Evolutionary conservation across 2,329 filamentous ascomycete species (phyloP).

Genomic region (Chaetomiaceae sp.): DNA sequence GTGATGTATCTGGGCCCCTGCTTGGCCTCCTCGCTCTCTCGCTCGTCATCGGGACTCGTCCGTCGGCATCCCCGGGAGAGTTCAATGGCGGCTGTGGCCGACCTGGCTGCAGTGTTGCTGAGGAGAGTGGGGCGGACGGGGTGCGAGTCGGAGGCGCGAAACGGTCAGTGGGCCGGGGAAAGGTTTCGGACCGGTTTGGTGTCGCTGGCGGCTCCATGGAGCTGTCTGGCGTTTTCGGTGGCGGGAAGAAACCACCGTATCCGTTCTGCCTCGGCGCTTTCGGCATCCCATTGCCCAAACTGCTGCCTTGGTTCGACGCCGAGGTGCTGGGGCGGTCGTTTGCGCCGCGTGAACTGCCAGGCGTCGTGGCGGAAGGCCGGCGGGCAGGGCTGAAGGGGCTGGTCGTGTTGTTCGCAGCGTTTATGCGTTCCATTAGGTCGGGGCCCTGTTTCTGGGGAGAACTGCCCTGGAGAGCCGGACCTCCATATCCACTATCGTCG

Average conservation of each 20-base stretch:
- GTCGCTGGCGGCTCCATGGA: constrained; percentile 36
- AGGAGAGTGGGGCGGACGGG: constrained; percentile 42
- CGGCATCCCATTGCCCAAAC: constrained; percentile 33
- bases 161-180: constrained; percentile 40
- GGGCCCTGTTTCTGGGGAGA: constrained; percentile 43
- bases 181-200: constrained; percentile 49
- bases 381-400: constrained; percentile 58
- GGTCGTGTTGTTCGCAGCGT: constrained; percentile 52
- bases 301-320: constrained; percentile 33
- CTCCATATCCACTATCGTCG: constrained; percentile 36
- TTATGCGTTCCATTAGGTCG: constrained; percentile 56
- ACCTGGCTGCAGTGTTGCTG: constrained; percentile 32
- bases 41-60: constrained; percentile 24
- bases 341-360: constrained; percentile 17
- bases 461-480: constrained; percentile 42
- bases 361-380: constrained; percentile 27
- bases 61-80: constrained; percentile 21
- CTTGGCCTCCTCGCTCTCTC: constrained; percentile 38
- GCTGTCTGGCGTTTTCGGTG: constrained; percentile 36
- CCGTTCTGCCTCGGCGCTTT: constrained; percentile 46
- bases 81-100: constrained; percentile 21
- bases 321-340: constrained; percentile 31
- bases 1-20: constrained; percentile 47
- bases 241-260: constrained; percentile 55
- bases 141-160: constrained; percentile 39